Evolutionary conservation across 106 monocot genomes (phyloP).

Genomic region (Amphibolis antarctica): DNA sequence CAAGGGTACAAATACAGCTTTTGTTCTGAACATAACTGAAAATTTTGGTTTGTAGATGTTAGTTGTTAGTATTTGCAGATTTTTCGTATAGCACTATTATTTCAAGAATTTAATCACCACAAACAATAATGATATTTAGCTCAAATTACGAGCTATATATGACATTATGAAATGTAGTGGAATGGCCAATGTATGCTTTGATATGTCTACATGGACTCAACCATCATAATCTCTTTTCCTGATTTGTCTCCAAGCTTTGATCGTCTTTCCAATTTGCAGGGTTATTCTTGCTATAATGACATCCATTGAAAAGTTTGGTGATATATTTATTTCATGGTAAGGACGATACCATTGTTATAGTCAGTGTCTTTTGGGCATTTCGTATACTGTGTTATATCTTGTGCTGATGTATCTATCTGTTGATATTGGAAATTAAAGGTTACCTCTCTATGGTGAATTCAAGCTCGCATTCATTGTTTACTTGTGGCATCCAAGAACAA

Average conservation of each 20-base stretch:
- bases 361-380: neutral
- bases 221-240: too few species aligned
- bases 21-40: neutral
- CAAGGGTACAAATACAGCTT: too few species aligned
- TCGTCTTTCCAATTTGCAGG: constrained; percentile 3
- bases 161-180: too few species aligned
- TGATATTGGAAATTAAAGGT: constrained; percentile 2
- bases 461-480: constrained; percentile 11
- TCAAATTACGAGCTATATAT: too few species aligned
- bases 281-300: constrained; percentile 9
- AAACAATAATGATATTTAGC: too few species aligned
- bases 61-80: neutral
- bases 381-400: neutral
- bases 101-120: neutral
- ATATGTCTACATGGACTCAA: too few species aligned
- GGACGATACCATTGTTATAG: neutral
- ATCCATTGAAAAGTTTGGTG: constrained; percentile 10
- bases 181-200: too few species aligned
- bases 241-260: too few species aligned
- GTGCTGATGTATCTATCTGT: neutral
- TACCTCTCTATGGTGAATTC: constrained; percentile 8
- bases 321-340: constrained; percentile 16
- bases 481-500: constrained; percentile 13
- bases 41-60: too few species aligned
- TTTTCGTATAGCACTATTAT: neutral